A percentile compares a stretch with the other conserved stretches of the same genome.
phyloP scores from a whole-genome alignment of 257 asterid species.

The Pogostemon cablin region DNA sequence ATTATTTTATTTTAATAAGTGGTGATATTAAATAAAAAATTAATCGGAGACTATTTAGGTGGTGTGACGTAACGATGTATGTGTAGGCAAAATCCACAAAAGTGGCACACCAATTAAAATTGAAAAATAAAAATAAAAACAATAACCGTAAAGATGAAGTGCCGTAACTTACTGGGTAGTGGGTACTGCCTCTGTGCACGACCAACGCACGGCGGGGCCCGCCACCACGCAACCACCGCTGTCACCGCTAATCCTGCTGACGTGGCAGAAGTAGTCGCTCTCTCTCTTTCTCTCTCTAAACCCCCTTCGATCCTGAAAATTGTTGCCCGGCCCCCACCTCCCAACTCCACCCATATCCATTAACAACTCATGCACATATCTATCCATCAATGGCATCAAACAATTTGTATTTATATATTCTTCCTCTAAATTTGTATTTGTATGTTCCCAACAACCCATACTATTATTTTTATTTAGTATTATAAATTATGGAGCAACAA shows the following conservation, averaged over 20 bases:
- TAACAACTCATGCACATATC: constrained; percentile 36
- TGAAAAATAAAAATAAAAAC: not conserved
- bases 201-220: constrained; percentile 45
- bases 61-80: too few relatives aligned
- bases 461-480: too few relatives aligned
- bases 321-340: constrained; percentile 39
- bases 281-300: constrained; percentile 25
- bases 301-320: constrained; percentile 36
- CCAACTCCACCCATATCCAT: constrained; percentile 34
- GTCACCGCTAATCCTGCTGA: constrained; percentile 36
- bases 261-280: constrained; percentile 42
- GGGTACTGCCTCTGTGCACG: not conserved
- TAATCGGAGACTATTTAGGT: too few relatives aligned
- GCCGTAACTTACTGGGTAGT: not conserved
- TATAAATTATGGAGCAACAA: constrained; percentile 21
- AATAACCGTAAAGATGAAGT: too few relatives aligned
- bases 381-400: too few relatives aligned
- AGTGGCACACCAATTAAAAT: too few relatives aligned
- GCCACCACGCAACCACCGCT: constrained; percentile 63
- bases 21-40: too few relatives aligned
- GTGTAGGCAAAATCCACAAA: too few relatives aligned
- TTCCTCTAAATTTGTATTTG: too few relatives aligned
- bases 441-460: not conserved
- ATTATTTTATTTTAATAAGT: too few relatives aligned
- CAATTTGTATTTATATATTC: too few relatives aligned